These are phyloP conservation scores for Aspergillus olivimuriae DNA, from an alignment of 495 filamentous ascomycete genomes.

Conservation along the genomic window DNA sequence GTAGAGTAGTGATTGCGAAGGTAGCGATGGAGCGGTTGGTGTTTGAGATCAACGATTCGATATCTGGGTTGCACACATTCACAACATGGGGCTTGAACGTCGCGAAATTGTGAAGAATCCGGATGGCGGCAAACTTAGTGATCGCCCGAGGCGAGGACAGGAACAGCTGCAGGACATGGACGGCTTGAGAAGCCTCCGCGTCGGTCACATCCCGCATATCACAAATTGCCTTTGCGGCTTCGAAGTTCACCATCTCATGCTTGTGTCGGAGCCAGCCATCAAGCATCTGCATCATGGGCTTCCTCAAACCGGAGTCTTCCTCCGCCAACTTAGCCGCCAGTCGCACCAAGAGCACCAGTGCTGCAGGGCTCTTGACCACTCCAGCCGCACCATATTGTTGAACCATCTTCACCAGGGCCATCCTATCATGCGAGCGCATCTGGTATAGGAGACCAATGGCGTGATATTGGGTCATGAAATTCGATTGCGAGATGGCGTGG, in stretches of 20 bases:
- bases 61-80: constrained; percentile 90
- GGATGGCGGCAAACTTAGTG: constrained; percentile 95
- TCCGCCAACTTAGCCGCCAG: constrained; percentile 92
- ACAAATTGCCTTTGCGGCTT: constrained; percentile 96
- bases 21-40: constrained; percentile 96
- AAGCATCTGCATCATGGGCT: constrained; percentile 89
- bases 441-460: constrained; percentile 96
- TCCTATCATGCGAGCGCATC: constrained; percentile 95
- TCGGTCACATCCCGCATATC: constrained; percentile 90
- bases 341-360: constrained; percentile 84
- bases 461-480: constrained; percentile 97
- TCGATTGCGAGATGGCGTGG: constrained; percentile 61
- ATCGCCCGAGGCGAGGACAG: constrained; percentile 93
- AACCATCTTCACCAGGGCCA: constrained; percentile 99
- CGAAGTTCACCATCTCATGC: constrained; percentile 99
- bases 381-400: constrained; percentile 92
- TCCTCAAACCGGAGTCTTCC: constrained; percentile 81
- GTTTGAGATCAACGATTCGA: constrained; percentile 92
- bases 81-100: constrained; percentile 92
- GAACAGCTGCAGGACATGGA: constrained; percentile 93
- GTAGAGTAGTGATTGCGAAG: constrained; percentile 93
- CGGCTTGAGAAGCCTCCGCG: constrained; percentile 83
- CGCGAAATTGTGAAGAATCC: constrained; percentile 93
- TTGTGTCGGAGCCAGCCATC: constrained; percentile 98
- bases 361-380: constrained; percentile 89